These are phyloP conservation scores for Hyparrhenia diplandra DNA, from an alignment of 176 grass and related monocot genomes.

Conservation along the genomic window DNA sequence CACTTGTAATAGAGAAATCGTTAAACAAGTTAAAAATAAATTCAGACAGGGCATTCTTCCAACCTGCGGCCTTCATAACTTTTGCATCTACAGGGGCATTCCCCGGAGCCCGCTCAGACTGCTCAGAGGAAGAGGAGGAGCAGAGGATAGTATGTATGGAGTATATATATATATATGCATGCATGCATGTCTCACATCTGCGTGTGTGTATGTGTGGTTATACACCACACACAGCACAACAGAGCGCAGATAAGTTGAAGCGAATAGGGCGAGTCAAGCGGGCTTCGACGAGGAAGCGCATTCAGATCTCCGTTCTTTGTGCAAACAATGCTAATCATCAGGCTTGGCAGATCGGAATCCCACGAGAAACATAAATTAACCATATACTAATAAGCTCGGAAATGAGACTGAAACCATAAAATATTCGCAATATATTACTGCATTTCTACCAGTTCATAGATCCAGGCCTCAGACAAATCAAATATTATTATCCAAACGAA, in stretches of 20 bases:
- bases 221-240: background rate
- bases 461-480: background rate
- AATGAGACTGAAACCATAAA: background rate
- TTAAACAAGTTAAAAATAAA: background rate
- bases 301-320: slow-evolving; percentile 35
- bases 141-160: too few relatives aligned
- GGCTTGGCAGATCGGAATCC: slow-evolving; percentile 3
- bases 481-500: background rate
- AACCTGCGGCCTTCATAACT: slow-evolving; percentile 34
- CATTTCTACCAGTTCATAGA: background rate
- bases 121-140: background rate
- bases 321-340: slow-evolving; percentile 38
- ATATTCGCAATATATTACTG: background rate
- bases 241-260: background rate
- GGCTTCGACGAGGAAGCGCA: slow-evolving; percentile 16
- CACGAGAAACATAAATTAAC: background rate
- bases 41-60: background rate
- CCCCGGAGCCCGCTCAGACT: slow-evolving; percentile 10
- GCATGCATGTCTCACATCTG: background rate
- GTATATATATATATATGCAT: background rate
- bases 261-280: background rate
- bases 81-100: slow-evolving; percentile 16
- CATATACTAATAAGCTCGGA: too few relatives aligned
- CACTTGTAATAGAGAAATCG: background rate
- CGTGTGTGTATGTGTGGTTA: background rate